Base-by-base conservation (phyloP, 805 yeast species). In the Saccharomycopsis sp. region DNA sequence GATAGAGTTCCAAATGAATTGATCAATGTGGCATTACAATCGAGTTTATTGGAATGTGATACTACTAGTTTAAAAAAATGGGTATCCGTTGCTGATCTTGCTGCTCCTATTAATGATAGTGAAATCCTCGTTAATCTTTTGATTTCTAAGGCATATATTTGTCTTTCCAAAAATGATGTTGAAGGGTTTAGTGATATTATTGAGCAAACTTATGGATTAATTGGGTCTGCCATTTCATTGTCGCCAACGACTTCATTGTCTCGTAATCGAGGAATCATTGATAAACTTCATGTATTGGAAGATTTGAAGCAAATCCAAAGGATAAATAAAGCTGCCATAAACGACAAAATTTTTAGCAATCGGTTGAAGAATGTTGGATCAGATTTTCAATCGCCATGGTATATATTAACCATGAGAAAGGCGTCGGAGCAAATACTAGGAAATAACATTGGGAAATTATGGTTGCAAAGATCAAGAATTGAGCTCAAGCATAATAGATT, bases 21-120 rank as follows among this genome's bases (percentile, higher is more conserved):
- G 81, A 62, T 79, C 2, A 63, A 72, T 47, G 71, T 81, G 37
- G 97, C 89, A 0, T 61, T 87, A 2, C 85, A 83, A 48, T 82
- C 95, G 0, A 75, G 95, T 0, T 75, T 86, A 54, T 68, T 77
- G 20, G 68, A 79, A 1, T 87, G 88, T 0, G 74, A 77, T 32
- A 53, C 72, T 31, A 57, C 59, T 0, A 68, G 70, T 9, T 59
- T 88, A 1, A 57, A 59, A 6, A 65, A 68, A 36, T 88, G 96
- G 96, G 61, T 78, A 1, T 55, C 64, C 14, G 60, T 69, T 11
- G 63, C 83, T 3, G 80, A 79, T 41, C 52, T 63, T n/a, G 39
- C 64, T 7, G 56, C 54, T 20, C 66, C 63, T 19, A 45, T 67
- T 32, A 70, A 75, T 3, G 82, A 78, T 32, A 74, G 76, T 1